These are phyloP conservation scores for Rhodofomes roseus DNA, from an alignment of 1,284 basidiomycete genomes.

Conservation along the genomic window DNA sequence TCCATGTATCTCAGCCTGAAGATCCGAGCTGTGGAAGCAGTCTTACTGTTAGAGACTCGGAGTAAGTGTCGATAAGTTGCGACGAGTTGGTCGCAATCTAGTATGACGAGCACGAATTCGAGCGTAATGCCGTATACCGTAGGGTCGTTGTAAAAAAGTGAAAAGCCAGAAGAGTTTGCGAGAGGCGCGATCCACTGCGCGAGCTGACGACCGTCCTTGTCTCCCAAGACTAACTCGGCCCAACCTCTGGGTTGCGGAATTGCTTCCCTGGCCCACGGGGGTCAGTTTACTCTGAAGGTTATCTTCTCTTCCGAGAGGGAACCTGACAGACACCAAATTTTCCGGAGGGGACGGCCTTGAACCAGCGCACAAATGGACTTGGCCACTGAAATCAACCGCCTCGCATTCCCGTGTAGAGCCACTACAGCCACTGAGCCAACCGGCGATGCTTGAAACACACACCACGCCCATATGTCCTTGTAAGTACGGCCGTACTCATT, in stretches of 20 bases:
- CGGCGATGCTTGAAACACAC: not conserved
- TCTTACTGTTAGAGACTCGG: too few species aligned
- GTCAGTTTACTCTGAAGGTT: slow-evolving; percentile 72
- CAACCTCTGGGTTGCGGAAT: slow-evolving; percentile 80
- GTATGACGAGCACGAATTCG: too few species aligned
- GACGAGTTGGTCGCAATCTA: too few species aligned
- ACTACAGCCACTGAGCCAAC: slow-evolving; percentile 70
- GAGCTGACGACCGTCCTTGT: slow-evolving; percentile 77
- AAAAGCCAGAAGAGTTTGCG: slow-evolving; percentile 62
- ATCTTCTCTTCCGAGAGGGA: slow-evolving; percentile 84
- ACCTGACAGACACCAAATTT: slow-evolving; percentile 77
- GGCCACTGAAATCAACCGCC: slow-evolving; percentile 60
- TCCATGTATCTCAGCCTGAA: too few species aligned
- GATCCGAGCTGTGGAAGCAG: too few species aligned
- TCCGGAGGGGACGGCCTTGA: slow-evolving; percentile 88
- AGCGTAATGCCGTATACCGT: too few species aligned
- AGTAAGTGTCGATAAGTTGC: too few species aligned
- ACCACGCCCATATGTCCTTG: too few species aligned
- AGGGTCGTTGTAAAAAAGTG: too few species aligned
- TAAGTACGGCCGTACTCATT: too few species aligned
- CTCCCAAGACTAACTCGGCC: slow-evolving; percentile 87
- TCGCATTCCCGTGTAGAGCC: slow-evolving; percentile 79
- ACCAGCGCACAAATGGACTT: slow-evolving; percentile 71
- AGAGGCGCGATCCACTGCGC: slow-evolving; percentile 68
- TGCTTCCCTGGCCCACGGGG: slow-evolving; percentile 83